phyloP scores from a whole-genome alignment of 371 early-diverging fungal genomes.

The Mucor lusitanicus region DNA sequence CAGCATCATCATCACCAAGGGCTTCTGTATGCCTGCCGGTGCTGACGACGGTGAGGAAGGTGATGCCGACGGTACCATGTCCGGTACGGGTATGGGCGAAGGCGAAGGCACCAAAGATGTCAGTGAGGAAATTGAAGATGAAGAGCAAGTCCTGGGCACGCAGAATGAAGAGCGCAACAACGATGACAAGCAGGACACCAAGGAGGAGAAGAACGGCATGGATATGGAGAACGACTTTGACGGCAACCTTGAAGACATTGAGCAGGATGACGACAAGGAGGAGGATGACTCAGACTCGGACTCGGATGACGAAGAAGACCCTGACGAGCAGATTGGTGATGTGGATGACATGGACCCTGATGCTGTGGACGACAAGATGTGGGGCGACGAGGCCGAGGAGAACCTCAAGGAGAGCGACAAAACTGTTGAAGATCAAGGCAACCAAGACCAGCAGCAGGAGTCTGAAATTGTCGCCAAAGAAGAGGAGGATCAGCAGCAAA shows the following conservation, averaged over 20 bases:
- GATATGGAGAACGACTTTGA: constrained; percentile 98
- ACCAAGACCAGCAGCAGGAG: constrained; percentile 55
- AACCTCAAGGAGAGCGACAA: constrained; percentile 68
- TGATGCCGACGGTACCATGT: constrained; percentile 61
- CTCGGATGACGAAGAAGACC: constrained; percentile 62
- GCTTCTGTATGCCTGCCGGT: constrained; percentile 81
- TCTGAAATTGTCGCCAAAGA: constrained; percentile 74
- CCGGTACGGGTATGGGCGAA: constrained; percentile 95
- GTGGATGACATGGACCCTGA: constrained; percentile 87
- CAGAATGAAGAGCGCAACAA: constrained; percentile 75
- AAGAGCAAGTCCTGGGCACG: constrained; percentile 91
- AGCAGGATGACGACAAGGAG: constrained; percentile 68
- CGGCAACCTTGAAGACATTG: constrained; percentile 89
- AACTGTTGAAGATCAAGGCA: constrained; percentile 59
- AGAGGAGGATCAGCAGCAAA: constrained; percentile 50
- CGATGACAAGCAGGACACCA: constrained; percentile 58
- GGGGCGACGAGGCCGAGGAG: constrained; percentile 87
- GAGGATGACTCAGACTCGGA: constrained; percentile 50
- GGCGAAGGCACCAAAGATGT: constrained; percentile 96
- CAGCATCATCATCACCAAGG: constrained; percentile 74
- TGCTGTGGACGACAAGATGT: constrained; percentile 96
- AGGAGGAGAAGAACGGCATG: constrained; percentile 90
- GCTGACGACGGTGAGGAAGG: constrained; percentile 68
- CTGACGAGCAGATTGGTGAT: constrained; percentile 92
- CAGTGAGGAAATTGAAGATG: constrained; percentile 94